Percentiles rank a stretch among this genome's conserved stretches.
These are phyloP conservation scores for Lentinula edodes DNA, from an alignment of 768 basidiomycete species.

Conservation along the genomic window DNA sequence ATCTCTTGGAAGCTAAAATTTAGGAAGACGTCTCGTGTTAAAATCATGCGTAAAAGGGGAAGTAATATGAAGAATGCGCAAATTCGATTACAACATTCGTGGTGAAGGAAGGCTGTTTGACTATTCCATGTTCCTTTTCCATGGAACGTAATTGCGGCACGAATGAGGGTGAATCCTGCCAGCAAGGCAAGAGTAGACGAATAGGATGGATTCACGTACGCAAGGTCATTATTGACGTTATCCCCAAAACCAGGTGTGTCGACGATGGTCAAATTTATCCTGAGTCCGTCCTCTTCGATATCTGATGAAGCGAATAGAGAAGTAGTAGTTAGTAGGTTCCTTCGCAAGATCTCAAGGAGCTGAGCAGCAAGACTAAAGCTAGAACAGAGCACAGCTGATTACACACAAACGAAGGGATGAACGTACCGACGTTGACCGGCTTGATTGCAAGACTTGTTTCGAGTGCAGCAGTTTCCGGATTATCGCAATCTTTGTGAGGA, in stretches of 20 bases:
- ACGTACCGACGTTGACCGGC: conserved; percentile 70
- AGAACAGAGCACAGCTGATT: background rate
- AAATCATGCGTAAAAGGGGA: background rate
- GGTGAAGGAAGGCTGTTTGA: background rate
- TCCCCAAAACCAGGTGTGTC: conserved; percentile 93
- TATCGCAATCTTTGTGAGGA: conserved; percentile 57
- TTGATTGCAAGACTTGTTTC: conserved; percentile 78
- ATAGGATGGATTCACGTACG: conserved; percentile 40
- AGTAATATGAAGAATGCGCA: too few relatives aligned
- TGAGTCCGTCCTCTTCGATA: conserved; percentile 87
- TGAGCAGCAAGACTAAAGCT: background rate
- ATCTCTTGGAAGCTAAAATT: conserved; percentile 77
- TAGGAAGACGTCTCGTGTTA: background rate
- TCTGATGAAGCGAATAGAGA: conserved; percentile 19
- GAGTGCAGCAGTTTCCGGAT: conserved; percentile 67
- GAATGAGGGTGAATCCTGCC: background rate
- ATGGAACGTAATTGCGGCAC: background rate
- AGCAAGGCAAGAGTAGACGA: background rate
- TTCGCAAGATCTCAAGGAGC: too few relatives aligned
- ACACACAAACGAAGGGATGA: too few relatives aligned
- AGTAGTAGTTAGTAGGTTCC: background rate
- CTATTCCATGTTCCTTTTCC: background rate
- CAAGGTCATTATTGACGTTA: conserved; percentile 83
- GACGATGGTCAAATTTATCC: conserved; percentile 85
- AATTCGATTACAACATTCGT: too few relatives aligned